These are phyloP conservation scores for Candida ponderosae DNA, from an alignment of 805 yeast species.

Conservation along the genomic window DNA sequence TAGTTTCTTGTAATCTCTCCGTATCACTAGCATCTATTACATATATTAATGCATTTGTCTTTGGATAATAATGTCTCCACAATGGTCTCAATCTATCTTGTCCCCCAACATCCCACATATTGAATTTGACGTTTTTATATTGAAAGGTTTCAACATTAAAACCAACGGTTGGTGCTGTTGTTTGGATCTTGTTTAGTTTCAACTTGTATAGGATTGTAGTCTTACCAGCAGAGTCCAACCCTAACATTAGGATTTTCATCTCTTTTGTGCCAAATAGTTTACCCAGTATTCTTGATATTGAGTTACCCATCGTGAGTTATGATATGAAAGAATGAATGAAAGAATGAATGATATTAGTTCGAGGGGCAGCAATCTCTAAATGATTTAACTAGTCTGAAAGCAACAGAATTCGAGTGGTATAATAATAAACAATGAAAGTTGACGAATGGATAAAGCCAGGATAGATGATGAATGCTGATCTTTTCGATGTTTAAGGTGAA, in stretches of 20 bases:
- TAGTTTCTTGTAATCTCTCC: conserved; percentile 68
- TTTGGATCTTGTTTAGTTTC: conserved; percentile 62
- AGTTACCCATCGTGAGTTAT: conserved; percentile 19
- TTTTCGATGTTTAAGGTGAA: too few species aligned
- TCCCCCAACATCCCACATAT: conserved; percentile 96
- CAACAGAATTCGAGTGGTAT: too few species aligned
- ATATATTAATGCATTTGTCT: conserved; percentile 85
- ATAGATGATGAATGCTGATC: too few species aligned
- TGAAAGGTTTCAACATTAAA: conserved; percentile 86
- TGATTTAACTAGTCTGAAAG: too few species aligned
- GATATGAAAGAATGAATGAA: background rate
- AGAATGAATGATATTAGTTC: background rate
- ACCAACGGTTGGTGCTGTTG: conserved; percentile 90
- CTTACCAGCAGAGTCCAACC: conserved; percentile 90
- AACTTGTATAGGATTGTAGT: conserved; percentile 81
- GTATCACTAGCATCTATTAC: conserved; percentile 81
- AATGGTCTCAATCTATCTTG: conserved; percentile 86
- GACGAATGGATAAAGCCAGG: too few species aligned
- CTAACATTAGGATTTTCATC: conserved; percentile 74
- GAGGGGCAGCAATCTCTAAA: too few species aligned
- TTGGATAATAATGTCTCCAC: conserved; percentile 94
- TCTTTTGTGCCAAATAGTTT: conserved; percentile 47
- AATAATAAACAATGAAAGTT: too few species aligned
- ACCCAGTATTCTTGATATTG: conserved; percentile 26
- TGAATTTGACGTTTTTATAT: conserved; percentile 73